phyloP scores from a whole-genome alignment of 228 moss, liverwort and hornwort species.

The Sphagnum fallax region DNA sequence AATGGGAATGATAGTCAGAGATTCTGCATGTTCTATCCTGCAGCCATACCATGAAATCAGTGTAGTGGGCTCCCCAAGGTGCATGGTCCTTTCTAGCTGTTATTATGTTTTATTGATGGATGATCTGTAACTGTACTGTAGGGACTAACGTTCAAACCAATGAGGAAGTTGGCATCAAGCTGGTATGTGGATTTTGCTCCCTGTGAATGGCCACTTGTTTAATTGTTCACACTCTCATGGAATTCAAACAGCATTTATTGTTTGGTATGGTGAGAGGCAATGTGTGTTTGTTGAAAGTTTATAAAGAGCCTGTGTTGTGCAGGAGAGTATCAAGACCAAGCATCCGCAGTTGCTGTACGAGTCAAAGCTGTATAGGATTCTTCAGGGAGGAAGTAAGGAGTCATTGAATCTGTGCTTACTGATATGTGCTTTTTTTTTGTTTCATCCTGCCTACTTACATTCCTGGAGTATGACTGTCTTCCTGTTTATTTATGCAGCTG shows the following conservation, averaged over 20 bases:
- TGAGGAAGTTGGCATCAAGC: conserved; percentile 98
- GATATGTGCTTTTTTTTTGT: not conserved
- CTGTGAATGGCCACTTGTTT: too few relatives aligned
- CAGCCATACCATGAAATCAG: too few relatives aligned
- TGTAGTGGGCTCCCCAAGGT: too few relatives aligned
- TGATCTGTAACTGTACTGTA: conserved; percentile 20
- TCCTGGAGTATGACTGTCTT: not conserved
- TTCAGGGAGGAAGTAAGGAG: conserved; percentile 96
- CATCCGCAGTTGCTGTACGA: conserved; percentile 95
- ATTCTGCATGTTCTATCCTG: too few relatives aligned
- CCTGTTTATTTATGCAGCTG: conserved; percentile 46
- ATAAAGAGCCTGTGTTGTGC: not conserved
- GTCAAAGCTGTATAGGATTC: conserved; percentile 91
- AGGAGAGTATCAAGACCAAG: conserved; percentile 70
- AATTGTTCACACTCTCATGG: too few relatives aligned
- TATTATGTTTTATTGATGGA: not conserved
- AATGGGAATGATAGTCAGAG: too few relatives aligned
- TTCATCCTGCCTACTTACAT: not conserved
- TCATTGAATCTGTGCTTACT: not conserved
- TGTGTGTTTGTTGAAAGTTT: too few relatives aligned
- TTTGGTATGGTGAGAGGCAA: too few relatives aligned
- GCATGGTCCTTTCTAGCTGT: too few relatives aligned
- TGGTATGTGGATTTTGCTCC: conserved; percentile 41
- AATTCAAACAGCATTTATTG: too few relatives aligned
- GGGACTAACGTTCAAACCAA: conserved; percentile 92